Base-by-base conservation (phyloP, 495 filamentous ascomycete species). In the Penicillium chermesinum region DNA sequence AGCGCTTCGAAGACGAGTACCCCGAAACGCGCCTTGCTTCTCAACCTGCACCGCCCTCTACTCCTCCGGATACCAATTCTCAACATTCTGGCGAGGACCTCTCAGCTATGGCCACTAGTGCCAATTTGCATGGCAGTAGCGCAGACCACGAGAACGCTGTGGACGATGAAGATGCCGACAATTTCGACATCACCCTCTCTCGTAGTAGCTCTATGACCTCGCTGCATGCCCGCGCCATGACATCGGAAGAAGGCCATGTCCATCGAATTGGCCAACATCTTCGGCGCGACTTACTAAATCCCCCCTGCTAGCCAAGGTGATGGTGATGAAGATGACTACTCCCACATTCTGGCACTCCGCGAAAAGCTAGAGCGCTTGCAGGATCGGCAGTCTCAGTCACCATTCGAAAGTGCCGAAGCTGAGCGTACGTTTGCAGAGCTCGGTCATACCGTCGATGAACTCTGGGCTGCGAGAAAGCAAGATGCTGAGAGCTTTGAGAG, bases 1-100 rank as follows among this genome's bases (percentile, higher is more conserved):
- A 86, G 58, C 87, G 93, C 15, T 98, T 98, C 52, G 93, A 97
- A 61, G 84, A 91, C 57, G 91, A 96, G 66, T 98, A 89, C 58
- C 93, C 93, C 9, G 93, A 97, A 59, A 91, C 85, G 1, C 82
- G 88, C 12, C 65, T 90, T 12, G 21, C 39, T 9, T 50, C 69
- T 13, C 63, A 49, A 33, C 17, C 52, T 15, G 44, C 61, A n/a
- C 48, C 62, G 7, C 3, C 49, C 13, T 58, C 57, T 9, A 16
- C 49, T 22, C 44, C 45, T 6, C 59, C 55, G 5, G 70, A 72
- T n/a, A 63, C 54, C 42, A 61, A 50, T 48, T 73, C 65, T 8
- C 70, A 70, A 22, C 61, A 73, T 52, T 58, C 75, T 25, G 63
- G 70, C 46, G 63, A 74, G 35, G 62, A 72, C 55, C 53, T 61